Conservation (phyloP, 352 stramenopile genomes). For the Globisporangium sylvaticum region DNA sequence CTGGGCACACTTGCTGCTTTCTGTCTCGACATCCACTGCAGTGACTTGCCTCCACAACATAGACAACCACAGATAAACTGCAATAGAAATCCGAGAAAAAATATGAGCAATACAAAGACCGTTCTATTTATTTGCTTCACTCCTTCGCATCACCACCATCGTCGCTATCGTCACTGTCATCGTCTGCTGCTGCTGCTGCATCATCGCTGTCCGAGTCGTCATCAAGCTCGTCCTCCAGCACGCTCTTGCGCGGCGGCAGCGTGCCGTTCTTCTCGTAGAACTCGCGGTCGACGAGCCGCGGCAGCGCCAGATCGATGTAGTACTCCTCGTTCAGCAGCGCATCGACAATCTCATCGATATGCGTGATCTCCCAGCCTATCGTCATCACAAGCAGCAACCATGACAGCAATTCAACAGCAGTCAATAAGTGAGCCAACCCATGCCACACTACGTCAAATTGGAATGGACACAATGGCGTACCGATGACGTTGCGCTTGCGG, state of each 20-base stretch:
- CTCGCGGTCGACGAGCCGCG: conserved; percentile 84
- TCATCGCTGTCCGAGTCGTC: conserved; percentile 26
- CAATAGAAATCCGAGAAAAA: too few species aligned
- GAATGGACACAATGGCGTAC: conserved; percentile 13
- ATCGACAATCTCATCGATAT: conserved; percentile 97
- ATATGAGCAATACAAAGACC: not conserved
- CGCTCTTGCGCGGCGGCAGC: conserved; percentile 59
- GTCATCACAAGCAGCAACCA: not conserved
- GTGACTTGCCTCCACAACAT: too few species aligned
- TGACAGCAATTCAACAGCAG: conserved; percentile 1
- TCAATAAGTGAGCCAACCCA: not conserved
- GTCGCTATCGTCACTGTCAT: not conserved
- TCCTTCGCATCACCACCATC: conserved; percentile 20
- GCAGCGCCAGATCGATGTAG: conserved; percentile 93
- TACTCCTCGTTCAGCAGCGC: conserved; percentile 90
- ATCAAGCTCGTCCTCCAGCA: conserved; percentile 72
- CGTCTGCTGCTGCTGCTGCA: conserved; percentile 13
- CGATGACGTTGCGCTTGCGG: conserved; percentile 75
- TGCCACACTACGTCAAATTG: not conserved
- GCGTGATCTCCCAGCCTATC: conserved; percentile 88
- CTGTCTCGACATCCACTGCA: too few species aligned
- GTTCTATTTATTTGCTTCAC: not conserved
- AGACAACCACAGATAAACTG: too few species aligned
- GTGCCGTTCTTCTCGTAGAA: conserved; percentile 78
- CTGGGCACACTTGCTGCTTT: too few species aligned